phyloP scores from a whole-genome alignment of 768 basidiomycete species.

The Termitomyces sp. region DNA sequence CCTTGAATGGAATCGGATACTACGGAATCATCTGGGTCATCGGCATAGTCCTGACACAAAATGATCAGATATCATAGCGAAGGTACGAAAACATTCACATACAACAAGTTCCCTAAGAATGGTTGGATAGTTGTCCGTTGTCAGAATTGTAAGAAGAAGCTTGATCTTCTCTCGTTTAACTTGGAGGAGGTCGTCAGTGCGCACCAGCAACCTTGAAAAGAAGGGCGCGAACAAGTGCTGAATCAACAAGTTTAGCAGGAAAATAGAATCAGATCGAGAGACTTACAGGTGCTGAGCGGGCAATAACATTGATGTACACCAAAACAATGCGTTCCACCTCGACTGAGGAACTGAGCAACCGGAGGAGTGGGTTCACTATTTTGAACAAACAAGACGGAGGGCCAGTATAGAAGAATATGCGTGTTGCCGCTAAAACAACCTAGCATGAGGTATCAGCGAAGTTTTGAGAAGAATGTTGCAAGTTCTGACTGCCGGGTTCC shows the following conservation, averaged over 20 bases:
- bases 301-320: constrained; percentile 63
- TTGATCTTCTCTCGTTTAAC: constrained; percentile 75
- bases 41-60: constrained; percentile 62
- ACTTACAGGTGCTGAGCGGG: constrained; percentile 61
- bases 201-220: constrained; percentile 64
- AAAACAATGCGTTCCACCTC: constrained; percentile 76
- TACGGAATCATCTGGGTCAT: constrained; percentile 69
- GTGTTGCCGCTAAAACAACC: constrained; percentile 77
- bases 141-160: constrained; percentile 63
- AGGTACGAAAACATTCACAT: constrained; percentile 20
- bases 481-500: constrained; percentile 74
- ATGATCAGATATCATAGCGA: background rate
- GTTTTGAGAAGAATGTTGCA: background rate
- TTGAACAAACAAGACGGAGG: constrained; percentile 49
- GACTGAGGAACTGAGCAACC: constrained; percentile 60
- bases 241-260: background rate
- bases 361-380: constrained; percentile 67
- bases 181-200: constrained; percentile 56
- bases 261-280: background rate
- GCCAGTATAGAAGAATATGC: constrained; percentile 69
- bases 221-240: constrained; percentile 62
- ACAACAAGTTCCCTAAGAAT: constrained; percentile 86
- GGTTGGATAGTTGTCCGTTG: constrained; percentile 57
- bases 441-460: constrained; percentile 19
- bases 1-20: constrained; percentile 71